phyloP scores from a whole-genome alignment of 2,329 filamentous ascomycete species.

The Lasiodiplodia sp. region DNA sequence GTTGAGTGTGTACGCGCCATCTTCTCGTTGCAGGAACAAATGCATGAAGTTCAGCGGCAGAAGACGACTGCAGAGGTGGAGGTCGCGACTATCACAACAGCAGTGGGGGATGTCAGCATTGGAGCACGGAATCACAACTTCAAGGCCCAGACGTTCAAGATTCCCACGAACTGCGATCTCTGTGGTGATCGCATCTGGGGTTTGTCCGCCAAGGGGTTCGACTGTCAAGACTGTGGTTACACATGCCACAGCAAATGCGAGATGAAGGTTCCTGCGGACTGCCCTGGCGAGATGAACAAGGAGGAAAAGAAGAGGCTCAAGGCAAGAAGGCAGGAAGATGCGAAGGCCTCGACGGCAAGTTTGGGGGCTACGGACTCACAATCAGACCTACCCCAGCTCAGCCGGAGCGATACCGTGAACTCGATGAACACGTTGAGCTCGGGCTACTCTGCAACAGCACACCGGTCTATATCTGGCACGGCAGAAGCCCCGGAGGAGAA shows the following conservation, averaged over 20 bases:
- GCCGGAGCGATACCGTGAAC: slow-evolving; percentile 85
- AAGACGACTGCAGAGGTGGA: slow-evolving; percentile 91
- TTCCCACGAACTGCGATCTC: slow-evolving; percentile 96
- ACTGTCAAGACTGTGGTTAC: slow-evolving; percentile 95
- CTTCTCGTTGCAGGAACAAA: slow-evolving; percentile 81
- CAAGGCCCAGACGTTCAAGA: slow-evolving; percentile 98
- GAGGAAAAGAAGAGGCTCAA: slow-evolving; percentile 97
- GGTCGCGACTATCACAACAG: slow-evolving; percentile 87
- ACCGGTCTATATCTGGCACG: slow-evolving; percentile 74
- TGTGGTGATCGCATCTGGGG: slow-evolving; percentile 98
- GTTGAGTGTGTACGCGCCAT: slow-evolving; percentile 83
- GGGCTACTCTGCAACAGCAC: slow-evolving; percentile 81
- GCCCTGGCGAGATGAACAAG: slow-evolving; percentile 90
- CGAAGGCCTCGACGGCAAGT: slow-evolving; percentile 63
- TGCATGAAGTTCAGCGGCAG: slow-evolving; percentile 84
- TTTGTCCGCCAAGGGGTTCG: slow-evolving; percentile 92
- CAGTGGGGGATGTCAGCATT: slow-evolving; percentile 89
- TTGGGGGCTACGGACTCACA: slow-evolving; percentile 58
- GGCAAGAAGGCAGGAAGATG: slow-evolving; percentile 79
- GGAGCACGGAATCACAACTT: slow-evolving; percentile 97
- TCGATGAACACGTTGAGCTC: slow-evolving; percentile 79
- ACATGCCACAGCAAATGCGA: slow-evolving; percentile 99
- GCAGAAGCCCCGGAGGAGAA: slow-evolving; percentile 61
- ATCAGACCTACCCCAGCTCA: slow-evolving; percentile 72
- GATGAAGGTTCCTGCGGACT: slow-evolving; percentile 97